These are phyloP conservation scores for Parmales sp. DNA, from an alignment of 108 stramenopile species.

Conservation along the genomic window DNA sequence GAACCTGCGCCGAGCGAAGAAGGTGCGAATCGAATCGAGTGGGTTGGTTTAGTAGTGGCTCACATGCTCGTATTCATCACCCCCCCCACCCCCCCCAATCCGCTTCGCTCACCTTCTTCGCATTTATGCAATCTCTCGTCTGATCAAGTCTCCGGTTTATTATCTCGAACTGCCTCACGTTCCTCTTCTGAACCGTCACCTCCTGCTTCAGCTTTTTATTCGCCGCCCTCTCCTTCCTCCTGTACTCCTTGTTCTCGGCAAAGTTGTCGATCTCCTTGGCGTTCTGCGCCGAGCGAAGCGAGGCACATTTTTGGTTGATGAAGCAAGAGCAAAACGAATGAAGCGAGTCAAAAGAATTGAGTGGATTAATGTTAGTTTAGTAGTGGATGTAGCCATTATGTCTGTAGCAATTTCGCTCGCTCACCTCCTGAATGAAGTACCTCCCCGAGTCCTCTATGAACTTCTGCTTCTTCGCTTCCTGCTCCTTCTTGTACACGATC, in stretches of 20 bases:
- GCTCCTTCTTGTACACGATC: not conserved
- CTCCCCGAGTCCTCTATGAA: not conserved
- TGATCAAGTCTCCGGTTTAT: not conserved
- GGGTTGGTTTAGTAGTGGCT: too few species aligned
- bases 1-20: too few species aligned
- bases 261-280: not conserved
- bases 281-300: too few species aligned
- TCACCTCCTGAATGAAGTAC: not conserved
- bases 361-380: too few species aligned
- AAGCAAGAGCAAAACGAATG: too few species aligned
- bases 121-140: not conserved
- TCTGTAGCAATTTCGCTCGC: too few species aligned
- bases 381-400: too few species aligned
- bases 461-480: not conserved
- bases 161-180: not conserved
- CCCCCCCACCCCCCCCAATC: too few species aligned
- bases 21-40: too few species aligned
- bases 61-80: too few species aligned
- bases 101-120: conserved; percentile 12
- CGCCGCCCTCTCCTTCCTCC: not conserved
- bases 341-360: too few species aligned
- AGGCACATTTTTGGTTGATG: too few species aligned
- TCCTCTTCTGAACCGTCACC: not conserved
- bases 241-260: not conserved
- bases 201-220: not conserved